These are phyloP conservation scores for Diaporthe ilicicola DNA, from an alignment of 2,329 filamentous ascomycete species.

Conservation along the genomic window DNA sequence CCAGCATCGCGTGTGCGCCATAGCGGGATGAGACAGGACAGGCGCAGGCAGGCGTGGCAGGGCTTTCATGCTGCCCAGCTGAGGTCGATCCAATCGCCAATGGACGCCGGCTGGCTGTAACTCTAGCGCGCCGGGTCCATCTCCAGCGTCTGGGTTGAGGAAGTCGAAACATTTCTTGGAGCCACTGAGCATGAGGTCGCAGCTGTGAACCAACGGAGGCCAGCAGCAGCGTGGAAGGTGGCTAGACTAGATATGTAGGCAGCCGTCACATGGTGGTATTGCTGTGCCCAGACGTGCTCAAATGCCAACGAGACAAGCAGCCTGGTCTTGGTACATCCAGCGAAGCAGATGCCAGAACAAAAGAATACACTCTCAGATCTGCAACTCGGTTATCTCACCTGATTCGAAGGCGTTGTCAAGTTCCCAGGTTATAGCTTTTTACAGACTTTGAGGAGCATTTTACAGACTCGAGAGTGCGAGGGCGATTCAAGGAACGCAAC, in stretches of 20 bases:
- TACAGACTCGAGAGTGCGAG: not conserved
- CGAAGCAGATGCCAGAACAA: not conserved
- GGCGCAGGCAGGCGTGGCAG: conserved; percentile 16
- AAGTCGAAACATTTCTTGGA: conserved; percentile 12
- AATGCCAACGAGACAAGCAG: not conserved
- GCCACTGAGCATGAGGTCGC: not conserved
- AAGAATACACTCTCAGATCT: not conserved
- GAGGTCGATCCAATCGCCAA: conserved; percentile 1
- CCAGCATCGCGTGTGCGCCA: conserved; percentile 14
- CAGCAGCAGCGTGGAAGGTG: not conserved
- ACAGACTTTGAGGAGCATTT: too few species aligned
- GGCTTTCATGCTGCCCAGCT: conserved; percentile 25
- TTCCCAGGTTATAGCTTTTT: too few species aligned
- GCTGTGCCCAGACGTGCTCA: too few species aligned
- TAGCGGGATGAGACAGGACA: conserved; percentile 32
- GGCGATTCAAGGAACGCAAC: too few species aligned
- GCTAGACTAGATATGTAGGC: not conserved
- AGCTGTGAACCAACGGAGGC: not conserved
- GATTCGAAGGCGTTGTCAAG: not conserved
- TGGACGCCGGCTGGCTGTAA: conserved; percentile 5
- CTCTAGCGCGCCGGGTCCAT: conserved; percentile 14
- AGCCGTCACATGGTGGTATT: not conserved
- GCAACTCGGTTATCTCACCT: not conserved
- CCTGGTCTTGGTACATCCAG: not conserved
- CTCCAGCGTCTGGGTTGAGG: conserved; percentile 8